Conservation (phyloP, 2,329 filamentous ascomycete genomes). For the Trichoderma simmonsii region DNA sequence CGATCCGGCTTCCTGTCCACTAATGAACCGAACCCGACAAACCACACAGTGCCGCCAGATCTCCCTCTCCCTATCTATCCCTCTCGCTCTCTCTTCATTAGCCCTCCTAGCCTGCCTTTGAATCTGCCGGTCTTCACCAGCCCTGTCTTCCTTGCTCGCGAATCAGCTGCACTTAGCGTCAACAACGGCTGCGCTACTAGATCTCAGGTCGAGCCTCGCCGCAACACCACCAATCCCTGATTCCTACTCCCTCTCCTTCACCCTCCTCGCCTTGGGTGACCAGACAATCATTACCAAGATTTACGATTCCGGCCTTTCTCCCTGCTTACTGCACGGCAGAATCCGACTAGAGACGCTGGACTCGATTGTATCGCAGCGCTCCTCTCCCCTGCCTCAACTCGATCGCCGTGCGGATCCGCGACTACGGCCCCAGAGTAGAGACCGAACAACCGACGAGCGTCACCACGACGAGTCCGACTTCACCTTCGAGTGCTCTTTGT, state of each 20-base stretch:
- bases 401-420: slow-evolving; percentile 12
- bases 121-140: slow-evolving; percentile 9
- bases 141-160: not conserved
- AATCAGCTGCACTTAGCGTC: not conserved
- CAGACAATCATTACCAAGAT: not conserved
- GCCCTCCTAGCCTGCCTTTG: not conserved
- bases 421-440: not conserved
- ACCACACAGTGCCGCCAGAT: not conserved
- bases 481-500: not conserved
- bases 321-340: not conserved
- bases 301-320: not conserved
- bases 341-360: not conserved
- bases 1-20: slow-evolving; percentile 5
- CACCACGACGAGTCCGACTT: slow-evolving; percentile 19
- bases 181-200: slow-evolving; percentile 25
- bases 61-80: not conserved
- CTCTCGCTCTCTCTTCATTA: not conserved
- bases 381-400: not conserved
- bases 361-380: not conserved
- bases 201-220: slow-evolving; percentile 23
- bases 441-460: not conserved
- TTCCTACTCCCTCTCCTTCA: not conserved
- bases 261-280: not conserved
- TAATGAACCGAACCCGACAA: not conserved
- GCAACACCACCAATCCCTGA: slow-evolving; percentile 15